A percentile compares a stretch with the other conserved stretches of the same genome.
Evolutionary conservation across 2,329 filamentous ascomycete species (phyloP).

Genomic region (Fusarium phyllophilum): DNA sequence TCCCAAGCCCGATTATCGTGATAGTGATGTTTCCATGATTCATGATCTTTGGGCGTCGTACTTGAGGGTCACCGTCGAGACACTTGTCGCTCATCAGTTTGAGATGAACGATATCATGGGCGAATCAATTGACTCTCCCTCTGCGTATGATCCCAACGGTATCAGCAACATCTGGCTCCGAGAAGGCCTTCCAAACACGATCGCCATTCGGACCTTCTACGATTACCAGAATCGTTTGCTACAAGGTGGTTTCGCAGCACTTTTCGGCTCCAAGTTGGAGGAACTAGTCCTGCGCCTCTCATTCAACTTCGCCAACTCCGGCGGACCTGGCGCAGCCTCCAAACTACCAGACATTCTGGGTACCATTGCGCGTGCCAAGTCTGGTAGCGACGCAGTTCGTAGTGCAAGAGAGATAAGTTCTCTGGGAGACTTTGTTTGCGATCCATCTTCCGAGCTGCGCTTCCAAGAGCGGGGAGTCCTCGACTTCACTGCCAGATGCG

Average conservation of each 20-base stretch:
- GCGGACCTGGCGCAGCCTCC: conserved; percentile 55
- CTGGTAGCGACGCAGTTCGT: conserved; percentile 56
- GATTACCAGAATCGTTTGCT: conserved; percentile 62
- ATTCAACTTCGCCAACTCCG: conserved; percentile 58
- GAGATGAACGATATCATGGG: conserved; percentile 63
- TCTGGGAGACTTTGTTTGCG: conserved; percentile 60
- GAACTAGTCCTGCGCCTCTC: conserved; percentile 64
- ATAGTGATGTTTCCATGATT: conserved; percentile 55
- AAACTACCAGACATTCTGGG: conserved; percentile 44
- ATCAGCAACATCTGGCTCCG: conserved; percentile 56
- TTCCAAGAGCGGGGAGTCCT: conserved; percentile 64
- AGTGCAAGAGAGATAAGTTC: conserved; percentile 61
- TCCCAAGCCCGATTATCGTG: conserved; percentile 60
- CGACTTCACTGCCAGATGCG: conserved; percentile 59
- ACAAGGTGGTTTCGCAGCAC: conserved; percentile 60
- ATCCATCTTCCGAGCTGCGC: conserved; percentile 56
- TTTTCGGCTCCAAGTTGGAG: conserved; percentile 63
- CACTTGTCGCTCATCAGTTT: conserved; percentile 62
- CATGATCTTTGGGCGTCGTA: conserved; percentile 64
- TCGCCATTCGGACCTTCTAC: conserved; percentile 63
- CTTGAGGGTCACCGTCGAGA: conserved; percentile 60
- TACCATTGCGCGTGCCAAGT: conserved; percentile 43
- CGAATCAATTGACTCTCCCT: conserved; percentile 43
- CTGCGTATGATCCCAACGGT: conserved; percentile 10
- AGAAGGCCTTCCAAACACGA: conserved; percentile 58